phyloP scores from a whole-genome alignment of 163 green algal species.

The Scenedesmus sp. region DNA sequence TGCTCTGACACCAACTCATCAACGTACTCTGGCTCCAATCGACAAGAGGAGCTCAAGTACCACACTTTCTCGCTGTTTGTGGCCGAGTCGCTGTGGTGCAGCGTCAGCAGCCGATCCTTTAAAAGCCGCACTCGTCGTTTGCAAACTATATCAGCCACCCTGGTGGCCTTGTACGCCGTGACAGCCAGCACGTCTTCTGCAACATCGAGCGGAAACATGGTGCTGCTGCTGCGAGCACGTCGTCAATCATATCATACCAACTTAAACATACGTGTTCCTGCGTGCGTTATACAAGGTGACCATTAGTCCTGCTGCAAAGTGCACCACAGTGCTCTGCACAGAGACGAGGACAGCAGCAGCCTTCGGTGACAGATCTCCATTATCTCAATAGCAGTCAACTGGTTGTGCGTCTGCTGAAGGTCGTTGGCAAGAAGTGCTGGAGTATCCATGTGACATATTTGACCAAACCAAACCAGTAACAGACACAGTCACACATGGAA shows the following conservation, averaged over 20 bases:
- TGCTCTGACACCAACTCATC: slow-evolving; percentile 56
- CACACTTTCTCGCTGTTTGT: slow-evolving; percentile 62
- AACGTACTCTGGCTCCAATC: slow-evolving; percentile 58
- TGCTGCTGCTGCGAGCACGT: slow-evolving; percentile 14
- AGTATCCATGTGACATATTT: not conserved
- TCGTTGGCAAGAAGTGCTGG: not conserved
- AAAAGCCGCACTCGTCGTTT: slow-evolving; percentile 56
- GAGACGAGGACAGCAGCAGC: not conserved
- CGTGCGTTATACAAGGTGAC: not conserved
- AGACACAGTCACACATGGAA: not conserved
- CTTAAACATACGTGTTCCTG: not conserved
- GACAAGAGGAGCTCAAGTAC: slow-evolving; percentile 59
- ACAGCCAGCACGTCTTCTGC: not conserved
- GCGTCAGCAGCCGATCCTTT: slow-evolving; percentile 48
- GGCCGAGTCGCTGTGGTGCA: slow-evolving; percentile 57
- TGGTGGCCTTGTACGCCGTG: slow-evolving; percentile 64
- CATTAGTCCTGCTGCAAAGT: not conserved
- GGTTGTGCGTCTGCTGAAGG: not conserved
- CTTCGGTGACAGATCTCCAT: not conserved
- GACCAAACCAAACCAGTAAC: slow-evolving; percentile 8
- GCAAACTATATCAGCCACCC: slow-evolving; percentile 61
- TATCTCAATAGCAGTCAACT: not conserved
- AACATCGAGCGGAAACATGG: slow-evolving; percentile 20
- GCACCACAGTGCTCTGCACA: not conserved
- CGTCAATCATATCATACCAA: not conserved